These are phyloP conservation scores for Phytopythium cucurbitacearum DNA, from an alignment of 352 stramenopile genomes.

Conservation along the genomic window DNA sequence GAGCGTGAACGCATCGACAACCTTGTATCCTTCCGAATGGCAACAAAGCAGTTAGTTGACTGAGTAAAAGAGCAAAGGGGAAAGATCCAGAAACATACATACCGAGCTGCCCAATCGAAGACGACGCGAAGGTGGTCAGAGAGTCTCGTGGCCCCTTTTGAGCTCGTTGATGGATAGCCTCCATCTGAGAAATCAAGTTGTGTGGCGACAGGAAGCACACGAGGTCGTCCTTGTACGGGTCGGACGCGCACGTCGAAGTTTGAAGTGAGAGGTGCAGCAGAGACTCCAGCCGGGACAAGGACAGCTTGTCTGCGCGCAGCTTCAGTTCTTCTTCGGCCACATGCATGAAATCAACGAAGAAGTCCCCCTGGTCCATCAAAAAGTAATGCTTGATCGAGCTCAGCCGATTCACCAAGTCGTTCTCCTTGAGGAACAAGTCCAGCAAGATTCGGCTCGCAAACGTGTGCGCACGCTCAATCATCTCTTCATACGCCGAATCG, in stretches of 20 bases:
- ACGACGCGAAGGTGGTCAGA: constrained; percentile 66
- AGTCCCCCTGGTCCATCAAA: constrained; percentile 97
- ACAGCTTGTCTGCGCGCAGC: constrained; percentile 81
- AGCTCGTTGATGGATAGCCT: constrained; percentile 87
- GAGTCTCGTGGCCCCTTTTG: constrained; percentile 64
- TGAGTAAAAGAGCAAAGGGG: not conserved
- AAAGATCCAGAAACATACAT: not conserved
- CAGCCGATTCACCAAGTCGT: constrained; percentile 74
- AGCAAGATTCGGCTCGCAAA: constrained; percentile 78
- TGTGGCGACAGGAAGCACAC: constrained; percentile 83
- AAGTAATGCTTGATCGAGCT: constrained; percentile 97
- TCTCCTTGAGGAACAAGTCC: constrained; percentile 76
- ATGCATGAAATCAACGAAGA: constrained; percentile 98
- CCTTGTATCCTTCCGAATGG: constrained; percentile 62
- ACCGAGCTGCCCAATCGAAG: constrained; percentile 57
- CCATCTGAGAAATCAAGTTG: constrained; percentile 90
- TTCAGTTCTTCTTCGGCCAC: constrained; percentile 94
- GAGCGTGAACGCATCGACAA: constrained; percentile 95
- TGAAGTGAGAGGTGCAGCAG: constrained; percentile 93
- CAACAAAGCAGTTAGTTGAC: not conserved
- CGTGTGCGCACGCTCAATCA: constrained; percentile 79
- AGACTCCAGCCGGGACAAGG: constrained; percentile 89
- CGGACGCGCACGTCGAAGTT: constrained; percentile 85
- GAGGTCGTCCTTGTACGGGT: constrained; percentile 90
- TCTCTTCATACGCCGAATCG: constrained; percentile 74